phyloP scores from a whole-genome alignment of 306 rosid species.

The Malus fusca region DNA sequence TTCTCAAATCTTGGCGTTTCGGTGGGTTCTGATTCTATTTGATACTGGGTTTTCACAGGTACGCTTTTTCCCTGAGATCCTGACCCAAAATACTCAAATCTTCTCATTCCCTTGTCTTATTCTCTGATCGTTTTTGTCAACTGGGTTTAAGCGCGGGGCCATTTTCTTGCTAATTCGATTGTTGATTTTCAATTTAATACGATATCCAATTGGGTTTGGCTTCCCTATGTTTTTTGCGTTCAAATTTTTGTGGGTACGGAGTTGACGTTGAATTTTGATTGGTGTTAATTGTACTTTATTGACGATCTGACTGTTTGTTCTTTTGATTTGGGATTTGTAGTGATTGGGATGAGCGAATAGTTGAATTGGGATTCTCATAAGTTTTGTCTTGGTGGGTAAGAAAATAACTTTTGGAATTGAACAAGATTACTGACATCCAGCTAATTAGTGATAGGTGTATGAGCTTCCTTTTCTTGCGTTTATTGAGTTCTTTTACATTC shows the following conservation, averaged over 20 bases:
- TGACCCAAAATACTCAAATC: not conserved
- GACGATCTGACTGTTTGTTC: constrained; percentile 15
- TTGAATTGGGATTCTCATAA: not conserved
- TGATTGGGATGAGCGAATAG: not conserved
- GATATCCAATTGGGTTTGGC: not conserved
- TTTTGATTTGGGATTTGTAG: not conserved
- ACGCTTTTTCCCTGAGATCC: not conserved
- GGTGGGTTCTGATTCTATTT: constrained; percentile 2
- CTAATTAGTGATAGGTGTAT: not conserved
- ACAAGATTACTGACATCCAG: not conserved
- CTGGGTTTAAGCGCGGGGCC: not conserved
- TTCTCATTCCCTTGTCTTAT: not conserved
- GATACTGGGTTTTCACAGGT: constrained; percentile 14
- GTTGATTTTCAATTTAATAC: not conserved
- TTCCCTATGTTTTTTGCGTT: not conserved
- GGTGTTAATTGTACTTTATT: not conserved
- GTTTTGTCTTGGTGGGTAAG: not conserved
- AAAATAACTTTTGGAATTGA: not conserved
- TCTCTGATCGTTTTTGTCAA: not conserved
- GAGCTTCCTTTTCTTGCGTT: too few relatives aligned
- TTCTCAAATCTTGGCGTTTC: not conserved
- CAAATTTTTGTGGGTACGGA: not conserved
- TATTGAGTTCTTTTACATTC: not conserved
- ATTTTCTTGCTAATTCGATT: not conserved
- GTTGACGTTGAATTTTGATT: not conserved